These are phyloP conservation scores for Penicillium sp. DNA, from an alignment of 2,329 filamentous ascomycete genomes.

Conservation along the genomic window DNA sequence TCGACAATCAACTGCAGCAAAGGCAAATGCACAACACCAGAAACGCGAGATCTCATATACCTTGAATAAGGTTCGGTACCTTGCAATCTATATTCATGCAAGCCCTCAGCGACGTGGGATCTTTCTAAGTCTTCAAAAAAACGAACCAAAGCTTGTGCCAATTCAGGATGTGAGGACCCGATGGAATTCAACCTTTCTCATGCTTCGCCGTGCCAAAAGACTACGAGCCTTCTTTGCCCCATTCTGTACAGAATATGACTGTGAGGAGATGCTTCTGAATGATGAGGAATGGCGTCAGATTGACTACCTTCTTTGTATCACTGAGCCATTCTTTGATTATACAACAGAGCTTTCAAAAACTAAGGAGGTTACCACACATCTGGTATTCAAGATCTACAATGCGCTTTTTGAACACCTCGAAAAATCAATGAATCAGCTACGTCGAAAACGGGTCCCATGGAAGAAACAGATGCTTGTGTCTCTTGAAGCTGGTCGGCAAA, in stretches of 20 bases:
- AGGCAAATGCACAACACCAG: background rate
- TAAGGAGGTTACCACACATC: background rate
- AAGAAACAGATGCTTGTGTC: conserved; percentile 12
- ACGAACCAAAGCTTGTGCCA: background rate
- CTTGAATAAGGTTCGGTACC: conserved; percentile 4
- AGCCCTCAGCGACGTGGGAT: background rate
- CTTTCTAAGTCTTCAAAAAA: background rate
- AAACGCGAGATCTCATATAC: conserved; percentile 2
- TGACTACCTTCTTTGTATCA: too few relatives aligned
- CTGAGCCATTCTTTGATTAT: too few relatives aligned
- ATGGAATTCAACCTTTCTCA: too few relatives aligned
- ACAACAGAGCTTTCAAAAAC: background rate
- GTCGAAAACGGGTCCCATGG: conserved; percentile 9
- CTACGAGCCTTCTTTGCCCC: background rate
- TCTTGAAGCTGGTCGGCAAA: conserved; percentile 4
- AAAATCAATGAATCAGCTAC: background rate
- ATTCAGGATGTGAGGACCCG: background rate
- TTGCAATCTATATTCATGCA: conserved; percentile 2
- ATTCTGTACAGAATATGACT: background rate
- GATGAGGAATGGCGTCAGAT: too few relatives aligned
- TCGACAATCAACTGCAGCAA: background rate
- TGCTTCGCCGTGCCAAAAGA: background rate
- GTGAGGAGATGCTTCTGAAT: background rate
- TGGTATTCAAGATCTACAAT: background rate
- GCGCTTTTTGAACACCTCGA: background rate